Percentiles rank a stretch among this genome's conserved stretches.
Evolutionary conservation across 345 rosid species (phyloP).

Genomic region (Physaria fendleri): DNA sequence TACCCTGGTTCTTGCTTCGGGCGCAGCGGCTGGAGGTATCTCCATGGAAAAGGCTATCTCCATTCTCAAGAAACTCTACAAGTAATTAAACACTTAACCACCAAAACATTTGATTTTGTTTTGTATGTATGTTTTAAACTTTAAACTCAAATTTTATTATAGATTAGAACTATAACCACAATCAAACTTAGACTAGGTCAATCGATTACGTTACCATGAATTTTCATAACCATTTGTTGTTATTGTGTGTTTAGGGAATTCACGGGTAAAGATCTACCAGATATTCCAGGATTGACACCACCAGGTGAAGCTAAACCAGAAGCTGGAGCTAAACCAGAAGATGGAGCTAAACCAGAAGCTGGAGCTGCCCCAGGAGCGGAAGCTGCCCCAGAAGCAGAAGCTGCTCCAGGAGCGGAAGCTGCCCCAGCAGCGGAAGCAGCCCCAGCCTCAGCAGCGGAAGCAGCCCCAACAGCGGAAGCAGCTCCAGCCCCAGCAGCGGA

Average conservation of each 20-base stretch:
- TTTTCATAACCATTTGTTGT: background rate
- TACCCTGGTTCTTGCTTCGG: constrained; percentile 31
- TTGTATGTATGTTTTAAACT: background rate
- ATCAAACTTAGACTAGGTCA: too few species aligned
- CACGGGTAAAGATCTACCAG: background rate
- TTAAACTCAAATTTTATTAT: too few species aligned
- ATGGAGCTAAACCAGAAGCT: background rate
- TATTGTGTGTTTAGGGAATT: background rate
- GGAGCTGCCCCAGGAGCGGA: background rate
- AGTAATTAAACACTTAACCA: constrained; percentile 29
- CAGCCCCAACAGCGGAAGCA: too few species aligned
- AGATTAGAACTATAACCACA: too few species aligned
- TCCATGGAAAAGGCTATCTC: constrained; percentile 45
- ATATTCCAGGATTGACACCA: background rate
- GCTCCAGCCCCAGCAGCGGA: too few species aligned
- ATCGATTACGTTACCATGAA: too few species aligned
- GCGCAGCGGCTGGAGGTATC: constrained; percentile 54
- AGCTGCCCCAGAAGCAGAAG: background rate
- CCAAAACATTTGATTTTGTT: background rate
- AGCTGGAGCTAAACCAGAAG: background rate
- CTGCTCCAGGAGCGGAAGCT: too few species aligned
- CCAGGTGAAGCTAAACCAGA: background rate
- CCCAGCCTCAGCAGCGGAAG: too few species aligned
- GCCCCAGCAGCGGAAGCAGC: too few species aligned
- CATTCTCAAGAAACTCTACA: constrained; percentile 57